phyloP scores from a whole-genome alignment of 2,329 filamentous ascomycete species.

The Scytalidium lignicola region DNA sequence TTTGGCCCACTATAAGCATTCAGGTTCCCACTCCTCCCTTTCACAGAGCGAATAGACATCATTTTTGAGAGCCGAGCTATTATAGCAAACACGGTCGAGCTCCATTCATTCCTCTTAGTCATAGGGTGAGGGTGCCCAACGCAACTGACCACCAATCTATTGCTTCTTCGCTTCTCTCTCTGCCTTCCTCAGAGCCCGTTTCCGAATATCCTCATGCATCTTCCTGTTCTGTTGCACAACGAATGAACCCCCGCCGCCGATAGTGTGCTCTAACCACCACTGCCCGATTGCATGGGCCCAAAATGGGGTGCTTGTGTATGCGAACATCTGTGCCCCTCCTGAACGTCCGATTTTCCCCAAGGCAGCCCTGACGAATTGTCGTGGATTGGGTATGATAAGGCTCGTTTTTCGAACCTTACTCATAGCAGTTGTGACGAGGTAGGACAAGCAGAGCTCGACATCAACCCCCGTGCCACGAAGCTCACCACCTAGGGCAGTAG shows the following conservation, averaged over 20 bases:
- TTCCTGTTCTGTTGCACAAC: slow-evolving; percentile 56
- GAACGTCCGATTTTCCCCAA: slow-evolving; percentile 75
- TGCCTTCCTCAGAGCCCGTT: slow-evolving; percentile 64
- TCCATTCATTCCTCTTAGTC: neutral
- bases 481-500: slow-evolving; percentile 76
- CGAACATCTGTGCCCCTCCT: slow-evolving; percentile 71
- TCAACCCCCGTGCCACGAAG: slow-evolving; percentile 75
- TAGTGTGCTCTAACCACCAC: slow-evolving; percentile 64
- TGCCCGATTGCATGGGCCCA: slow-evolving; percentile 90
- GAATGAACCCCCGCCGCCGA: slow-evolving; percentile 51
- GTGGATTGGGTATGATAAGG: slow-evolving; percentile 73
- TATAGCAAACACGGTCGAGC: neutral
- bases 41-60: neutral
- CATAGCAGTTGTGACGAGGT: slow-evolving; percentile 95
- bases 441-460: slow-evolving; percentile 87
- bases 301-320: slow-evolving; percentile 84
- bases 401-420: slow-evolving; percentile 84
- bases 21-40: neutral
- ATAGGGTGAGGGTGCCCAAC: neutral
- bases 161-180: slow-evolving; percentile 59
- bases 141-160: neutral
- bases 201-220: slow-evolving; percentile 65
- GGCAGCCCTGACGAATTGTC: slow-evolving; percentile 72
- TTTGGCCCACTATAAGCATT: neutral
- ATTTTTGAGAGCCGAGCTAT: neutral